A percentile compares a stretch with the other conserved stretches of the same genome.
Conservation (phyloP, 495 filamentous ascomycete species). For the Podospora pseudocomata region DNA sequence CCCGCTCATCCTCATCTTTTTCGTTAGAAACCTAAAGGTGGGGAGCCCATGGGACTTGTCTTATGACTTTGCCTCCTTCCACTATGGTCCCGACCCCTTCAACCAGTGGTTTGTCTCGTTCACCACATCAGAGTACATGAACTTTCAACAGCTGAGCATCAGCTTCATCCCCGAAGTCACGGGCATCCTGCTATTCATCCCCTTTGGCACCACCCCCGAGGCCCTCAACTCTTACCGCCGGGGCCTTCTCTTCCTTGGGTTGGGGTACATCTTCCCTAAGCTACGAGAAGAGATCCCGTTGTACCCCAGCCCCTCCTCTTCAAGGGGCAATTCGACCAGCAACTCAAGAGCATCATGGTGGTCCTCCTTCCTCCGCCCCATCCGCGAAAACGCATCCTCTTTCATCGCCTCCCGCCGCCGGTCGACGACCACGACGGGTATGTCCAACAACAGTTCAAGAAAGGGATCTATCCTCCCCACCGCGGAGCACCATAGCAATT, state of each 20-base stretch:
- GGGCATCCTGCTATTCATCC: constrained; percentile 61
- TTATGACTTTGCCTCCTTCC: constrained; percentile 35
- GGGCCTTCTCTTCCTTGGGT: constrained; percentile 47
- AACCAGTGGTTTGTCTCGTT: constrained; percentile 60
- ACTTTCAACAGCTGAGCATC: constrained; percentile 52
- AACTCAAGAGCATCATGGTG: constrained; percentile 14
- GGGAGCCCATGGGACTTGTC: constrained; percentile 52
- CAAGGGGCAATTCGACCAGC: background rate
- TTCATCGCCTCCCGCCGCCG: background rate
- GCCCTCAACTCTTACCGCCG: constrained; percentile 67
- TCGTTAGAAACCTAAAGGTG: constrained; percentile 53
- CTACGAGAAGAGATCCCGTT: constrained; percentile 32
- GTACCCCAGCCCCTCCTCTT: constrained; percentile 3
- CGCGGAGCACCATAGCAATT: constrained; percentile 11
- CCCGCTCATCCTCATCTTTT: constrained; percentile 59
- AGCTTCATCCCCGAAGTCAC: constrained; percentile 64
- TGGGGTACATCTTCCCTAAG: constrained; percentile 48
- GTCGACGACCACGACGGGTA: background rate
- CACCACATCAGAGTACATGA: constrained; percentile 51
- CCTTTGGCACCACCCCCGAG: constrained; percentile 80
- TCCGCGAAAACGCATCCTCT: constrained; percentile 6
- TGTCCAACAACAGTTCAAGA: constrained; percentile 5
- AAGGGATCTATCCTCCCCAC: constrained; percentile 22
- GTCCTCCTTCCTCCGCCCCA: constrained; percentile 6
- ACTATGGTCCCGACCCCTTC: constrained; percentile 33